Evolutionary conservation across 2,329 filamentous ascomycete genomes (phyloP), one percentile per base, ranked within the genome.

Genomic region (Arthrinium phaeospermum): DNA sequence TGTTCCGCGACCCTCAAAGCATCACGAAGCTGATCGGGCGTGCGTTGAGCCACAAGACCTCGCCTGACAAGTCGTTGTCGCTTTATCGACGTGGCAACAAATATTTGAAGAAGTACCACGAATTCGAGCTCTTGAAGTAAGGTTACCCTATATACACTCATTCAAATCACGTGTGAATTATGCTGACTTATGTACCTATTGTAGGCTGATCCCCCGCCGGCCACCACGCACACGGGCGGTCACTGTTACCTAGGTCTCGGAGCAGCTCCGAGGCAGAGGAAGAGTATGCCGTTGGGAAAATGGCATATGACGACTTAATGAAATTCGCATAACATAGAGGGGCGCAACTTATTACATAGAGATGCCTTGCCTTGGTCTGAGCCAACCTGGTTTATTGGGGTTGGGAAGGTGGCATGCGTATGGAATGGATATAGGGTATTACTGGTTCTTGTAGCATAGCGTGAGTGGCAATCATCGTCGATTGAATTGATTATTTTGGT

Each of bases 61-160:
- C 90, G 41, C 37, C 44, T 0, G 85, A 85, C 51, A 82, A 85
- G 44, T 82, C 92, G 22, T 83, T 98, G 19, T 91, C 91, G 78
- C 87, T 90, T 3, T 98, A 98, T 83, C 91, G 95, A 27, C 87
- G 94, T 70, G 92, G 90, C 0, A 84, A 86, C 24, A 86, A 86
- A 70, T 94, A 95, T 77, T 83, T 98, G 53, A 85, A 86, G 73
- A 92, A 88, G 74, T 93, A 93, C 78, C 87, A 88, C 72, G 91
- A 93, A 74, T 98, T 97, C 81, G 96, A 98, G 82, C 82, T 94
- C 69, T 84, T 97, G 45, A 91, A 88, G 93, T 94, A 83, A 78
- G 89, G 10, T 83, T 24, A 24, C 24, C 16, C 12, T 4, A 24
- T 8, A 19, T 16, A 5, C n/a, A 12, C 22, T 64, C 1, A 13